Evolutionary conservation across 257 asterid genomes (phyloP).

Genomic region (Primulina eburnea): DNA sequence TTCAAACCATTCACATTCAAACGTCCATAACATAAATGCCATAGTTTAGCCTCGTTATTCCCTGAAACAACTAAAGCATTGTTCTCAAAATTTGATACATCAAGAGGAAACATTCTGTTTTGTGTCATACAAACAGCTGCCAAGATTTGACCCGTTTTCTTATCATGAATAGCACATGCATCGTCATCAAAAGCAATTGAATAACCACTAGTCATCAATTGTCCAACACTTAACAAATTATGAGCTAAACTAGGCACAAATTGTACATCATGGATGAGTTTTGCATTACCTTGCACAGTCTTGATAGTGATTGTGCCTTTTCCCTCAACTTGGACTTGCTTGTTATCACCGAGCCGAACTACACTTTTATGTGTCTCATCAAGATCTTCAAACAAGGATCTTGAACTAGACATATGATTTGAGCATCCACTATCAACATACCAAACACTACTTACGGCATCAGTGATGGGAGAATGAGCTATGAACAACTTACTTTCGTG

Average conservation of each 20-base stretch:
- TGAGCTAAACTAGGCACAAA: slow-evolving; percentile 14
- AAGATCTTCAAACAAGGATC: not conserved
- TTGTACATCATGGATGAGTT: slow-evolving; percentile 1
- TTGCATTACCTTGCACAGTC: not conserved
- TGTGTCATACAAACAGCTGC: not conserved
- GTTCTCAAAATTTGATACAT: not conserved
- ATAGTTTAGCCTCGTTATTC: slow-evolving; percentile 6
- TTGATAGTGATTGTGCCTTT: not conserved
- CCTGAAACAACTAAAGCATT: not conserved
- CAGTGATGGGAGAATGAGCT: not conserved
- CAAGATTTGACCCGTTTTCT: not conserved
- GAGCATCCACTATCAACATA: not conserved
- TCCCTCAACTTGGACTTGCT: not conserved
- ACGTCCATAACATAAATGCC: slow-evolving; percentile 18
- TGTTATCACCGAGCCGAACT: not conserved
- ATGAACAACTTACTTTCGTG: slow-evolving; percentile 17
- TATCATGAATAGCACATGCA: slow-evolving; percentile 5
- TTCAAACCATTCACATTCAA: slow-evolving; percentile 3
- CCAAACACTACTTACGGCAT: not conserved
- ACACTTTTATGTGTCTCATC: not conserved
- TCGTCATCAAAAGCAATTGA: slow-evolving; percentile 8
- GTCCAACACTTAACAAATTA: slow-evolving; percentile 25
- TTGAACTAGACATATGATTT: too few relatives aligned
- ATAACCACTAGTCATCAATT: slow-evolving; percentile 19
- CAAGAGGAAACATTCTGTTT: slow-evolving; percentile 15